Evolutionary conservation across 192 early-diverging fungal genomes (phyloP), one percentile per base, ranked within the genome.

Genomic region (Coemansia aciculifera): DNA sequence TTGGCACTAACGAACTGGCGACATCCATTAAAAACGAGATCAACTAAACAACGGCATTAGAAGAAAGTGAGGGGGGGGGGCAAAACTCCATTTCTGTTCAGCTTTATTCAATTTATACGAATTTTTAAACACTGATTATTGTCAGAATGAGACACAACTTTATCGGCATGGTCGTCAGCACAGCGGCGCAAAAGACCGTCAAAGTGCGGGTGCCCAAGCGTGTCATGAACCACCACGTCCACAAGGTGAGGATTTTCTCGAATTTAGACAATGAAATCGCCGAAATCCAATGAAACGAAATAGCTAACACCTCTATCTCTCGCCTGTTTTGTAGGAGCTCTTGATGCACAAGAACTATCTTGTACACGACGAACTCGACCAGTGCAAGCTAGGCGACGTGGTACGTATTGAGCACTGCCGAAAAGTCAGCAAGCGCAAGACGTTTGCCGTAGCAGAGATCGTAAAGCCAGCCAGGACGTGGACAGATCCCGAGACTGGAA

Each of bases 361-460:
- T 49, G 94, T 85, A 13, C 95, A 98, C 79, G 95, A 98, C 72
- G 91, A 89, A 57, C 84, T 88, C 6, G 86, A 91, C 63, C 66
- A 88, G 62, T 94, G 93, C 81, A 88, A 88, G 39, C 75, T 96
- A 21, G 95, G 95, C 42, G 95, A 98, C 74, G 88, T 92, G 62
- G 95, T 98, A 36, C 87, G 91, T 40, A 98, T 98, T 67, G 93
- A 98, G 72, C 87, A 90, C 51, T 95, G 93, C 85, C 74, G 89
- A 65, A 94, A 94, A 56, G 54, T 95, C 46, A 94, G 93, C 85
- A 91, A 90, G 75, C 86, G 81, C 77, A 98, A 98, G 85, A 85
- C 89, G 67, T 98, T 96, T 78, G 85, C 87, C 12, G 86, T 98
- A n/a, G 93, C 90, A 7, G 93, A 94, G 74, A 90, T 98, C 57